Evolutionary conservation across 164 flowering plant genomes (phyloP), one percentile per base, ranked within the genome.

Genomic region (Protea cynaroides): DNA sequence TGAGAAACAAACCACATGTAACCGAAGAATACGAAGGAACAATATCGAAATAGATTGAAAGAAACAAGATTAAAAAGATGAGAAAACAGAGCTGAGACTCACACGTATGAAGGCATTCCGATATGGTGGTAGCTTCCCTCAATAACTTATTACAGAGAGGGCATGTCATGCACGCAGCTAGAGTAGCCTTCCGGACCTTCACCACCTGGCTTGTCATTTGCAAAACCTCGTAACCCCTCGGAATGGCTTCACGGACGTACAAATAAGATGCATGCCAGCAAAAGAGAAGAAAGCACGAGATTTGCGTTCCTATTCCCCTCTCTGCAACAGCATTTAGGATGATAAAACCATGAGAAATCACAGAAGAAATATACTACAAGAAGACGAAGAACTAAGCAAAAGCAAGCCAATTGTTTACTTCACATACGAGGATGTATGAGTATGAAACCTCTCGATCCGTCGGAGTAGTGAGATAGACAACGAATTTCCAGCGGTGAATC

Each of bases 21-120:
- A 18, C 14, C 7, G 17, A 40, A 34, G 29, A 70, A 24, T 49
- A 19, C 15, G 50, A 49, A 18, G 22, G 56, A 47, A 22, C 46
- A 44, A 58, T 21, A 65, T 8, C 29, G 49, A 50, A 59, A 56
- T 12, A 1, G 37, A 19, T 19, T n/a, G 8, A 25, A 44, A 36
- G 43, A 25, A 13, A 63, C 61, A 29, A 47, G 50, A 56, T 72
- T 29, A 25, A 47, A 34, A 46, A 44, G 8, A 13, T 51, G 29
- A 38, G 10, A 23, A 21, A 38, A 58, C 0, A 25, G 62, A 3
- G 37, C 21, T 58, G 38, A 65, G 61, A 76, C 86, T 83, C 63
- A 93, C 98, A 93, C 54, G 98, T 88, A 69, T 93, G 98, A 61
- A 93, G 97, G 69, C 98, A 93, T 43, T 83, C 80, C 40, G 93